Evolutionary conservation across 805 yeast genomes (phyloP).

Genomic region (Schwanniomyces sp.): DNA sequence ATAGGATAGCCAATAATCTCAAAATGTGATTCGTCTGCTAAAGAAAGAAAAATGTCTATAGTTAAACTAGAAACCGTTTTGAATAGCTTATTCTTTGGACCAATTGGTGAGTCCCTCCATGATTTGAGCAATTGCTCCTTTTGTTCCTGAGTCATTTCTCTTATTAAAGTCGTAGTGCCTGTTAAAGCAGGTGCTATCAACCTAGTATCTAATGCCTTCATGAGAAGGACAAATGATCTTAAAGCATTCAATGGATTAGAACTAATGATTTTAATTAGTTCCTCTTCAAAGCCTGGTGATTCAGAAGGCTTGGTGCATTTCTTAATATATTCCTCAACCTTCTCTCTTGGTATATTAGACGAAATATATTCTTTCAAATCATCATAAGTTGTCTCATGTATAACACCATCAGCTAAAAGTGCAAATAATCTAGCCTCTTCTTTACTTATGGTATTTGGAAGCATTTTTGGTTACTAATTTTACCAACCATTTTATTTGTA

Average conservation of each 20-base stretch:
- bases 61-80: constrained; percentile 25
- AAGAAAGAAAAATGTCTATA: constrained; percentile 20
- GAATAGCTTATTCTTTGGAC: constrained; percentile 33
- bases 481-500: neutral
- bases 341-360: constrained; percentile 23
- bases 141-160: constrained; percentile 36
- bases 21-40: constrained; percentile 32
- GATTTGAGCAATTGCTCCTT: constrained; percentile 28
- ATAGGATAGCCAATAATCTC: constrained; percentile 41
- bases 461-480: neutral
- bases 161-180: constrained; percentile 29
- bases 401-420: constrained; percentile 32
- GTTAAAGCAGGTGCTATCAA: constrained; percentile 32
- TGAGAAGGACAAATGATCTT: constrained; percentile 21
- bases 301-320: constrained; percentile 27
- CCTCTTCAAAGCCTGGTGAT: constrained; percentile 23
- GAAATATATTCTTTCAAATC: constrained; percentile 22
- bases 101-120: constrained; percentile 44
- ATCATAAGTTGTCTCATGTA: constrained; percentile 31
- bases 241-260: constrained; percentile 14
- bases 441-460: constrained; percentile 10
- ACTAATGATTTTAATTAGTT: constrained; percentile 11
- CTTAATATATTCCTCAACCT: constrained; percentile 27
- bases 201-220: constrained; percentile 28
- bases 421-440: constrained; percentile 26